Conservation (phyloP, 148 eudicot species). For the Fagopyrum homotropicum region DNA sequence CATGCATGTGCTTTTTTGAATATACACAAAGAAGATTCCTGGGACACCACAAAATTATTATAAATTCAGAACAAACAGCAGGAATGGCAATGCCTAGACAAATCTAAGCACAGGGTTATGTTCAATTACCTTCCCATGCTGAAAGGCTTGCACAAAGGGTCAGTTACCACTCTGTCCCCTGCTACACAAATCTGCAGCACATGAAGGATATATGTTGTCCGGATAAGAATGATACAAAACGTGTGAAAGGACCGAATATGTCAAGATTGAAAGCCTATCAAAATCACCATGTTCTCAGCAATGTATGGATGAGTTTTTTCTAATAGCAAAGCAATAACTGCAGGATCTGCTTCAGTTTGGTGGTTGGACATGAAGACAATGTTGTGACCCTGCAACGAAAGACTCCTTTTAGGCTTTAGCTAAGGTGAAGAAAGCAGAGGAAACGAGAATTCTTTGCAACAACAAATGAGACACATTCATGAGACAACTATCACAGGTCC, state of each 20-base stretch:
- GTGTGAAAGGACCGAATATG: constrained; percentile 16
- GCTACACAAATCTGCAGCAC: constrained; percentile 76
- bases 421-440: constrained; percentile 10
- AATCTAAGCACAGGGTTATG: background rate
- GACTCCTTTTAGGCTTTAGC: background rate
- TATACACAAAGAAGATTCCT: constrained; percentile 97
- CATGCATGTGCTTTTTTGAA: constrained; percentile 94
- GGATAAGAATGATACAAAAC: constrained; percentile 18
- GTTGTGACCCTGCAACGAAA: constrained; percentile 73
- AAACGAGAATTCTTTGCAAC: background rate
- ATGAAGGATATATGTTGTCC: constrained; percentile 17
- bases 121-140: constrained; percentile 93
- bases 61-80: background rate
- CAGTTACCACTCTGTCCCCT: constrained; percentile 92
- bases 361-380: constrained; percentile 94
- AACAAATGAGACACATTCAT: background rate
- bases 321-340: constrained; percentile 76
- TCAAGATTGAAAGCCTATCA: constrained; percentile 13
- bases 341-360: constrained; percentile 99
- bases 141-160: constrained; percentile 98
- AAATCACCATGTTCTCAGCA: constrained; percentile 69
- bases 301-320: constrained; percentile 59
- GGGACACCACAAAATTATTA: constrained; percentile 13
- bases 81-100: background rate
- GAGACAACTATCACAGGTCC: background rate